Evolutionary conservation across 305 asterid genomes (phyloP), one percentile per base, ranked within the genome.

Genomic region (Lippia alba): DNA sequence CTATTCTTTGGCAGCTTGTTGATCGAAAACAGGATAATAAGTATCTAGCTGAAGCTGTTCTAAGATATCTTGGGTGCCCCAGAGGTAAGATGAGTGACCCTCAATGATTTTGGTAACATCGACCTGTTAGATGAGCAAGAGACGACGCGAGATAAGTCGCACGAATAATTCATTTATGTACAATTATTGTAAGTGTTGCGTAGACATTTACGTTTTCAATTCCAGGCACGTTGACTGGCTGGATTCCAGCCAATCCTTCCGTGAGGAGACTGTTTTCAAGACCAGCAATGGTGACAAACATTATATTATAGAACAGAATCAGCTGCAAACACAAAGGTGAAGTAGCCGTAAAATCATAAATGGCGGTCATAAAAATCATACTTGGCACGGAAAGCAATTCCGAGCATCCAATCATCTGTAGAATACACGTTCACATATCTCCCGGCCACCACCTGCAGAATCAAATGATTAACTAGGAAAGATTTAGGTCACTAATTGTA

Each of bases 371-470:
- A 76, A 36, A 64, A 65, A 50, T 69, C 82, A 63, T 82, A 91
- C 98, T 78, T 93, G 66, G 98, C 96, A 71, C 97, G 96, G 70
- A 93, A 93, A 49, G 89, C 97, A 75, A 93, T 70, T 77, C 96
- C 98, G 34, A 91, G 97, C 94, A 91, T 93, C 97, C 98, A 91
- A 73, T 93, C 98, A 39, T 74, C 86, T 32, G 94, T 84, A 14
- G 98, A 84, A 72, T 91, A 93, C 11, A 79, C 90, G 34, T 93
- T 93, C 74, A 93, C 81, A 53, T 86, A 91, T 82, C 98, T 87
- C 71, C 97, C 97, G 53, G 96, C 84, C 78, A 93, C 98, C 67
- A 91, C 96, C 98, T 93, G 76, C 66, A 82, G 12, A 74, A 76
- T 33, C 48, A 12, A 4, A 14, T 33, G 11, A 20, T 24, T 57